Evolutionary conservation across 371 early-diverging fungal genomes (phyloP).

Genomic region (Rhizopus sp.): DNA sequence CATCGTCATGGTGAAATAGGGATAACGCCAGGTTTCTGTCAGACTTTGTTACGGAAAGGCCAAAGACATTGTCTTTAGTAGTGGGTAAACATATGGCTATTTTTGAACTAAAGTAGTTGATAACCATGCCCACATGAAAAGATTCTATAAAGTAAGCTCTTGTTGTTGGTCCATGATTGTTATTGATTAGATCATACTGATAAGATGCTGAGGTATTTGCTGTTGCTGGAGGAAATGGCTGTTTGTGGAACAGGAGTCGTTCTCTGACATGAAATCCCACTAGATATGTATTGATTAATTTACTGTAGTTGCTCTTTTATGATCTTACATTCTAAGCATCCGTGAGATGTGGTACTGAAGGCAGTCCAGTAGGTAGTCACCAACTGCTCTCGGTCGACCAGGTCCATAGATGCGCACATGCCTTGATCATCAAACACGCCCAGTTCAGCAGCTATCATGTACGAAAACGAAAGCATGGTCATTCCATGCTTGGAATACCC

Average conservation of each 20-base stretch:
- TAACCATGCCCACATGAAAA: conserved; percentile 27
- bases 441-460: conserved; percentile 19
- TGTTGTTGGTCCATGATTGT: conserved; percentile 27
- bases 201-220: conserved; percentile 27
- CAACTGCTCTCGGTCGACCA: conserved; percentile 26
- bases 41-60: neutral
- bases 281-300: conserved; percentile 1
- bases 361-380: conserved; percentile 33
- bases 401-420: conserved; percentile 5
- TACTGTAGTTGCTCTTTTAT: neutral
- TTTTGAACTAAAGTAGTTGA: conserved; percentile 20
- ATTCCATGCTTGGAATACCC: conserved; percentile 35
- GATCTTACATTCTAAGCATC: conserved; percentile 36
- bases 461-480: conserved; percentile 20
- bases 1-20: neutral
- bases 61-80: conserved; percentile 31
- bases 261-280: conserved; percentile 27
- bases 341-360: conserved; percentile 27
- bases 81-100: conserved; percentile 28
- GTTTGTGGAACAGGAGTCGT: conserved; percentile 9
- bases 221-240: conserved; percentile 30
- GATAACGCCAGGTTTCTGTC: conserved; percentile 1
- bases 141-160: conserved; percentile 30
- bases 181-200: conserved; percentile 25
- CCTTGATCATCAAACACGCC: conserved; percentile 12